Evolutionary conservation across 495 filamentous ascomycete species (phyloP), one percentile per base, ranked within the genome.

Genomic region (Daldinia childiae): DNA sequence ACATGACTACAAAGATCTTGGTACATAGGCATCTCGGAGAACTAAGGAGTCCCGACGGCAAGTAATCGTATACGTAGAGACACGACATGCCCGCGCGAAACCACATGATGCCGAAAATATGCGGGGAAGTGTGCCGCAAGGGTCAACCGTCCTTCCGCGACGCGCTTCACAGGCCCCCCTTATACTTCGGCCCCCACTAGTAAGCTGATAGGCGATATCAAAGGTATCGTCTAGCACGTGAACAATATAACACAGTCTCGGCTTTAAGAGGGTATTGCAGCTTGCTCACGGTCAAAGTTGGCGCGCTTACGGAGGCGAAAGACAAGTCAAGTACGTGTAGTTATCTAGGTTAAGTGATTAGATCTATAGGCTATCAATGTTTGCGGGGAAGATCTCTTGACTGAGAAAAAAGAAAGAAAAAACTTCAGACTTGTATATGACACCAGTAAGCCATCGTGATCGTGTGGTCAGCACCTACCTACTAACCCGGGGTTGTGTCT

Each of bases 311-410:
- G 43, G 43, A 48, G 43, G 43, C 43, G 43, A 48, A 48, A 24
- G 19, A 48, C 19, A 48, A 8, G n/a, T 45, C 15, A 52, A 54
- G 12, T 52, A 51, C n/a, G n/a, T 3, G 17, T 58, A 36, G 7
- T 17, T 57, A 38, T 12, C 8, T 48, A 48, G 9, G 41, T 26
- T 48, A 48, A 19, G 41, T 26, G 17, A 52, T 11, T 17, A 30
- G 55, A 54, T 52, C 32, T 56, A 62, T 38, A 55, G 43, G 63
- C 39, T 63, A 45, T 38, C 41, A 1, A 54, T 2, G 43, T 63
- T 60, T 59, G 64, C 55, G 64, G 69, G 69, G 64, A 50, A 71
- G 69, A 60, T 68, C 69, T 64, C 45, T 72, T 72, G 69, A 64
- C 64, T 50, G 45, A 0, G 5, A 26, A 3, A 0, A 27, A 26